Evolutionary conservation across 129 eudicot genomes (phyloP), one percentile per base, ranked within the genome.

Genomic region (Chrysanthemum lavandulifolium): DNA sequence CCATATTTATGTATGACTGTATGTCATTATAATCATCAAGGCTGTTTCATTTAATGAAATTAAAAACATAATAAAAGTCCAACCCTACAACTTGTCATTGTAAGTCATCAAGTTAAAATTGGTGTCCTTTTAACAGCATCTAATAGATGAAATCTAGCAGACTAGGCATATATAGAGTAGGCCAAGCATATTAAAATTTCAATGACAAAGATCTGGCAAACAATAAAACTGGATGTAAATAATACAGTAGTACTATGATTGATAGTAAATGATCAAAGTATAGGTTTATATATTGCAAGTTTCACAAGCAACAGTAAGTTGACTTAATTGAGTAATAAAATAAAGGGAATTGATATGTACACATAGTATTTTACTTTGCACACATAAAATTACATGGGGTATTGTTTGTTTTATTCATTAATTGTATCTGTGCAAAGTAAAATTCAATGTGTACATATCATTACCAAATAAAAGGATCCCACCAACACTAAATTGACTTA

Each of bases 111-210:
- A 21, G 14, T 25, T 19, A 25, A 40, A 13, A 12, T 59, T 13
- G 12, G 33, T 4, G 49, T 53, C 73, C 49, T 61, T 56, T 62
- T 29, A 50, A 45, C 16, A 49, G 69, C 61, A 73, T 62, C 13
- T 25, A 74, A 64, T 51, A 74, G 64, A 62, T 52, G 50, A 51
- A 62, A 64, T 62, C 52, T 29, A 63, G 43, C 53, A 73, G 57
- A 49, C 78, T 51, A 51, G 40, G 31, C 14, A 64, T 74, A 31
- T 21, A 27, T 53, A 40, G 47, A 40, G 65, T 33, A 25, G 33
- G 14, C 16, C 10, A 60, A 11, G 4, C 4, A 19, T 0, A 25
- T 9, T 27, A 61, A 61, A 33, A 61, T 3, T 40, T 40, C 10
- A 11, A 13, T 27, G 66, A 61, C 66, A 61, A 7, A 25, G 66